phyloP scores from a whole-genome alignment of 352 stramenopile genomes.

The Aphanomyces euteiches region DNA sequence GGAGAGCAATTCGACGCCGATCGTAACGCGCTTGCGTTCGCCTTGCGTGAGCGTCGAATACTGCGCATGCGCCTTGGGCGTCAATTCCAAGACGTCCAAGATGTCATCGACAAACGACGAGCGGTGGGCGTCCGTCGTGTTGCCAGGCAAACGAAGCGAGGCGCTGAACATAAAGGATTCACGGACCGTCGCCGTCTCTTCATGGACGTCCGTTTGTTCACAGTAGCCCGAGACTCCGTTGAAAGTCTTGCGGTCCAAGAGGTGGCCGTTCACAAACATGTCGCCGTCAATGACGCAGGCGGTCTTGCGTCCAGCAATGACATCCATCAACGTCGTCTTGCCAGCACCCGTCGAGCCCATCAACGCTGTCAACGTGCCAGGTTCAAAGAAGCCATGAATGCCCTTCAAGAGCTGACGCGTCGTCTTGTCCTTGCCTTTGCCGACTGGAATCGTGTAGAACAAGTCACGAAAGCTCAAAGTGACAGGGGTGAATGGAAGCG shows the following conservation, averaged over 20 bases:
- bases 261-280: constrained; percentile 30
- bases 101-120: constrained; percentile 44
- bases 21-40: constrained; percentile 89
- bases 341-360: constrained; percentile 37
- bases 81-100: constrained; percentile 51
- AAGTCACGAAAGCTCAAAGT: constrained; percentile 33
- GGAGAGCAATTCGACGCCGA: constrained; percentile 90
- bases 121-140: constrained; percentile 30
- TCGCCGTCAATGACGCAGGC: constrained; percentile 26
- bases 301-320: constrained; percentile 31
- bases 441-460: constrained; percentile 46
- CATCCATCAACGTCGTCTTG: constrained; percentile 32
- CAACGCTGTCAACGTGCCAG: constrained; percentile 38
- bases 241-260: constrained; percentile 25
- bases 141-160: constrained; percentile 33
- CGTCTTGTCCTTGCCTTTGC: constrained; percentile 45
- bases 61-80: constrained; percentile 35
- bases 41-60: constrained; percentile 40
- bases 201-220: constrained; percentile 32
- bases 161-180: constrained; percentile 30
- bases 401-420: constrained; percentile 38
- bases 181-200: constrained; percentile 33
- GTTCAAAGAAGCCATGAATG: constrained; percentile 30
- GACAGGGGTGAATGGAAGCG: not conserved
- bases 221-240: constrained; percentile 30